These are phyloP conservation scores for Pezicula radicicola DNA, from an alignment of 2,329 filamentous ascomycete species.

Conservation along the genomic window DNA sequence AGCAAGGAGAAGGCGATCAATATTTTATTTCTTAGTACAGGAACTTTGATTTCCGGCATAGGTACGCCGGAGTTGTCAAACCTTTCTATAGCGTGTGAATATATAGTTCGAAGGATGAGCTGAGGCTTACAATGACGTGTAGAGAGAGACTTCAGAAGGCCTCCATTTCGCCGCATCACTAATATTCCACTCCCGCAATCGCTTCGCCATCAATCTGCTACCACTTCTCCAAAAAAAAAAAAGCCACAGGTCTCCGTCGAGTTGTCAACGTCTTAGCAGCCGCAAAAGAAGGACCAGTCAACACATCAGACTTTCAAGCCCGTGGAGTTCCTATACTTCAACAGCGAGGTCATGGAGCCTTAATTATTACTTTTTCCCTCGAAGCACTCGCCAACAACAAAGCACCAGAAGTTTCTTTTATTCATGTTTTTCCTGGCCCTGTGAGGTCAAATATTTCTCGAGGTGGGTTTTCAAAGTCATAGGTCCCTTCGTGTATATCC, in stretches of 20 bases:
- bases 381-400: conserved; percentile 42
- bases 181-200: conserved; percentile 51
- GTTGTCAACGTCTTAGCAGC: conserved; percentile 50
- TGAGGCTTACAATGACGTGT: not conserved
- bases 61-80: not conserved
- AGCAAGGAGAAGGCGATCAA: conserved; percentile 49
- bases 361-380: conserved; percentile 43
- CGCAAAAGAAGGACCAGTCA: conserved; percentile 47
- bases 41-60: conserved; percentile 29
- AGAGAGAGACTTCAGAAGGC: conserved; percentile 44
- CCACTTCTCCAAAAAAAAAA: conserved; percentile 48
- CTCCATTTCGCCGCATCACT: conserved; percentile 46
- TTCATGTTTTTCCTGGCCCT: conserved; percentile 44
- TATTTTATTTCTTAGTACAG: conserved; percentile 48
- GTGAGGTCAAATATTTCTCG: conserved; percentile 27
- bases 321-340: conserved; percentile 30
- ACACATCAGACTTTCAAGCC: conserved; percentile 38
- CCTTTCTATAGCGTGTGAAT: not conserved
- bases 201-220: conserved; percentile 53
- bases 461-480: conserved; percentile 10
- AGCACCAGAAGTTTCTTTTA: conserved; percentile 43
- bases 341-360: conserved; percentile 40
- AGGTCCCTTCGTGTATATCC: not conserved
- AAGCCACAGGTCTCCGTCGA: conserved; percentile 41
- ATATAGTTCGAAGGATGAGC: not conserved